Evolutionary conservation across 768 basidiomycete genomes (phyloP).

Genomic region (Hygrophoropsis aurantiaca): DNA sequence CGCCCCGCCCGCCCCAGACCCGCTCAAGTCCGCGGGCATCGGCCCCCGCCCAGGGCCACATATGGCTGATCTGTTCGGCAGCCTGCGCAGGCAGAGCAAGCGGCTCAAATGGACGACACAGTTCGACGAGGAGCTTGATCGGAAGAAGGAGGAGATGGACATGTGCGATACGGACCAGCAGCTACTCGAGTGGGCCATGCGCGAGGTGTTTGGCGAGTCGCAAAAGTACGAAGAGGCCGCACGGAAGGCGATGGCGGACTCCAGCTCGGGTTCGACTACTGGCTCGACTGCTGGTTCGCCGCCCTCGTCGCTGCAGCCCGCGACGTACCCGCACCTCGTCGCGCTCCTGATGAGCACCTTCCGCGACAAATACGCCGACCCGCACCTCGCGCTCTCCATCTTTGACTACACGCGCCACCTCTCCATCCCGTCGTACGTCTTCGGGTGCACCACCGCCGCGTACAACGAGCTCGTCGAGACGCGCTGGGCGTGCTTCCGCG

Average conservation of each 20-base stretch:
- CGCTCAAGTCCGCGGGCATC: conserved; percentile 9
- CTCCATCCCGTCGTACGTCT: conserved; percentile 80
- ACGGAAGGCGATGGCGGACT: conserved; percentile 33
- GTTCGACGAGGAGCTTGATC: conserved; percentile 57
- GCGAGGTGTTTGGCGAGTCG: conserved; percentile 67
- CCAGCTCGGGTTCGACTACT: neutral
- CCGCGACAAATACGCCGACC: conserved; percentile 75
- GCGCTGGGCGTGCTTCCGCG: conserved; percentile 83
- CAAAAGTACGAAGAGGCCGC: conserved; percentile 48
- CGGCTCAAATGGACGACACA: conserved; percentile 50
- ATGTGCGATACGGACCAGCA: conserved; percentile 65
- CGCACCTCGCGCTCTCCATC: conserved; percentile 77
- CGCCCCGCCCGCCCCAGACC: conserved; percentile 1
- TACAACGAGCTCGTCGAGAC: conserved; percentile 89
- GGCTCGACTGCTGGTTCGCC: neutral
- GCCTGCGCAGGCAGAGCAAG: conserved; percentile 52
- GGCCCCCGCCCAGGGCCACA: conserved; percentile 19
- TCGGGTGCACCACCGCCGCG: conserved; percentile 83
- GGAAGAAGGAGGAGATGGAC: conserved; percentile 73
- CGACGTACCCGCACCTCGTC: conserved; percentile 73
- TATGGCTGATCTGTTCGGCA: conserved; percentile 53
- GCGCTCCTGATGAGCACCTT: conserved; percentile 76
- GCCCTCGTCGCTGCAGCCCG: conserved; percentile 49
- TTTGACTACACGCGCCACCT: conserved; percentile 78
- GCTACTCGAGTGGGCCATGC: conserved; percentile 71